phyloP scores from a whole-genome alignment of 2,329 filamentous ascomycete species.

The Aspergillus piperis region DNA sequence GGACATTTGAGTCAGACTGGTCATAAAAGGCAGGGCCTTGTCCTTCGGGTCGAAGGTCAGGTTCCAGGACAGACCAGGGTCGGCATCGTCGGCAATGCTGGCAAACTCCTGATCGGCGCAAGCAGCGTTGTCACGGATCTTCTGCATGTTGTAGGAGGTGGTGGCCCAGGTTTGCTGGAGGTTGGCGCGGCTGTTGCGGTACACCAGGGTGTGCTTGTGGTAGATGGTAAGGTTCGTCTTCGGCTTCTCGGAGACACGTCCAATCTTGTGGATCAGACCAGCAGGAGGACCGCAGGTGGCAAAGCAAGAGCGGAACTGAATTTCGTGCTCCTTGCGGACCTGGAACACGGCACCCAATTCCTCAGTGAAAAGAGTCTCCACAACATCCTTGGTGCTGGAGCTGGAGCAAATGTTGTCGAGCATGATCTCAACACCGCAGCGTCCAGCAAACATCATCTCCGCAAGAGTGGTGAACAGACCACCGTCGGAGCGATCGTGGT shows the following conservation, averaged over 20 bases:
- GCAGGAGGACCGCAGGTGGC: conserved; percentile 83
- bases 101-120: conserved; percentile 84
- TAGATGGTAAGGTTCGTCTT: conserved; percentile 79
- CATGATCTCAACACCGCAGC: conserved; percentile 82
- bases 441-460: conserved; percentile 98
- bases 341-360: conserved; percentile 97
- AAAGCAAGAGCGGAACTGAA: conserved; percentile 84
- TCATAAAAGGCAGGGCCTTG: conserved; percentile 68
- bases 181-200: conserved; percentile 67
- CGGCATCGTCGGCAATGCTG: conserved; percentile 69
- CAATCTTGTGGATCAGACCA: conserved; percentile 81
- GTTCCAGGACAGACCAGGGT: conserved; percentile 83
- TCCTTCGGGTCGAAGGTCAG: conserved; percentile 79
- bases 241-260: conserved; percentile 64
- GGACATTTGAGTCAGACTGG: conserved; percentile 59
- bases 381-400: conserved; percentile 63
- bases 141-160: conserved; percentile 90
- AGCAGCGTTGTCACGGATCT: conserved; percentile 79
- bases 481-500: conserved; percentile 92
- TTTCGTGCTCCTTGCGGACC: conserved; percentile 80
- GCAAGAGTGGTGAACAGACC: conserved; percentile 86
- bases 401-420: conserved; percentile 67
- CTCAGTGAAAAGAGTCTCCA: conserved; percentile 89
- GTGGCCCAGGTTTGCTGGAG: conserved; percentile 87
- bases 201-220: conserved; percentile 67